A percentile compares a stretch with the other conserved stretches of the same genome.
phyloP scores from a whole-genome alignment of 1,284 basidiomycete genomes.

The Melampsora occidentalis region DNA sequence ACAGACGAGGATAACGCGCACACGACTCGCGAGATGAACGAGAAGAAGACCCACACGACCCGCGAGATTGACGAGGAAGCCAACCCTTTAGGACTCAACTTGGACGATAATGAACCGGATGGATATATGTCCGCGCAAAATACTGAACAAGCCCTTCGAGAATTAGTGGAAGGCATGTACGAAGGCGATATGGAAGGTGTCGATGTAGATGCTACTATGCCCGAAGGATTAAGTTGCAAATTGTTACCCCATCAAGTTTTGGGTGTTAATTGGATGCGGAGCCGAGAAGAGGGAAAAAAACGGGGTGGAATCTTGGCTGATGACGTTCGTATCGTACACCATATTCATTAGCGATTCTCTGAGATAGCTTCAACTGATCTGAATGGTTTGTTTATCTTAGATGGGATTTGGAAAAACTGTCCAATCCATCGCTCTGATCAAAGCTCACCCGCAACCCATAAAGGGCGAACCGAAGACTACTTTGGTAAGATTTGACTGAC shows the following conservation, averaged over 20 bases:
- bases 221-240: conserved; percentile 65
- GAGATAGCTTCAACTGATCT: not conserved
- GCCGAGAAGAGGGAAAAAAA: conserved; percentile 70
- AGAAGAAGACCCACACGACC: not conserved
- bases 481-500: conserved; percentile 56
- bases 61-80: not conserved
- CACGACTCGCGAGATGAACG: not conserved
- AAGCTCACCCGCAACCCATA: conserved; percentile 50
- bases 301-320: conserved; percentile 88
- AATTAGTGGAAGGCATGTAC: conserved; percentile 56
- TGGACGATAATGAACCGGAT: conserved; percentile 31
- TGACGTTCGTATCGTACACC: conserved; percentile 67
- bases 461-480: conserved; percentile 33
- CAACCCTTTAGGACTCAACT: conserved; percentile 14
- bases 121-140: conserved; percentile 55
- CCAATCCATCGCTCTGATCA: conserved; percentile 79
- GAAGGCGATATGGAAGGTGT: conserved; percentile 63
- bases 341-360: not conserved
- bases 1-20: not conserved
- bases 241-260: conserved; percentile 83
- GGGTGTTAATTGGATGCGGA: conserved; percentile 81
- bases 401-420: conserved; percentile 76
- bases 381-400: conserved; percentile 26
- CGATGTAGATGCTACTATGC: conserved; percentile 60
- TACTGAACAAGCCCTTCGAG: conserved; percentile 60